phyloP scores from a whole-genome alignment of 1,284 basidiomycete genomes.

The Malassezia globosa region DNA sequence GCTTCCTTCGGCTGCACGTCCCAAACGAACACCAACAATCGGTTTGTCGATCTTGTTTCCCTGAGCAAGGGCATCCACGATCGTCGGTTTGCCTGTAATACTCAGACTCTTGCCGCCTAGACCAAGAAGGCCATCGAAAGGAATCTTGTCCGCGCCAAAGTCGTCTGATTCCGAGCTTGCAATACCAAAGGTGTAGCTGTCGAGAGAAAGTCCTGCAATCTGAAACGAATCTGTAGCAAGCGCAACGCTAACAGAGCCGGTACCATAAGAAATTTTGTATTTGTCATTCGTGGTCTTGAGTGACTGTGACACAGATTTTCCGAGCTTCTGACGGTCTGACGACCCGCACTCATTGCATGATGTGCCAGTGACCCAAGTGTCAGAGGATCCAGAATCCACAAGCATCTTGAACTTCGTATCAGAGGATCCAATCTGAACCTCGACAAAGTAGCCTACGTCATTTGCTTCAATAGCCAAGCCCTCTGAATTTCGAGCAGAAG shows the following conservation, averaged over 20 bases:
- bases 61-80: conserved; percentile 61
- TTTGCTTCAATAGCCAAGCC: conserved; percentile 62
- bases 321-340: conserved; percentile 57
- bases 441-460: conserved; percentile 59
- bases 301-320: conserved; percentile 56
- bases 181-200: conserved; percentile 62
- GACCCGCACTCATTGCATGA: conserved; percentile 26
- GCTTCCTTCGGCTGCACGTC: conserved; percentile 53
- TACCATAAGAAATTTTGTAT: conserved; percentile 65
- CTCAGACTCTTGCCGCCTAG: conserved; percentile 51
- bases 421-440: conserved; percentile 67
- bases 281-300: conserved; percentile 53
- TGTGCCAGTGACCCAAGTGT: conserved; percentile 56
- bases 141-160: conserved; percentile 50
- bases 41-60: conserved; percentile 57
- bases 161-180: conserved; percentile 57
- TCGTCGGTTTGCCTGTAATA: conserved; percentile 58
- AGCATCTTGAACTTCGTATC: conserved; percentile 61
- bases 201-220: conserved; percentile 59
- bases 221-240: conserved; percentile 60
- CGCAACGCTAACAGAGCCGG: conserved; percentile 59
- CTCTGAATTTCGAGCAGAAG: conserved; percentile 56
- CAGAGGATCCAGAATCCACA: conserved; percentile 67
- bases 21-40: conserved; percentile 70
- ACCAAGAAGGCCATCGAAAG: conserved; percentile 75